Percentiles rank a stretch among this genome's conserved stretches.
These are phyloP conservation scores for Fraxinus dipetala DNA, from an alignment of 305 asterid genomes.

Conservation along the genomic window DNA sequence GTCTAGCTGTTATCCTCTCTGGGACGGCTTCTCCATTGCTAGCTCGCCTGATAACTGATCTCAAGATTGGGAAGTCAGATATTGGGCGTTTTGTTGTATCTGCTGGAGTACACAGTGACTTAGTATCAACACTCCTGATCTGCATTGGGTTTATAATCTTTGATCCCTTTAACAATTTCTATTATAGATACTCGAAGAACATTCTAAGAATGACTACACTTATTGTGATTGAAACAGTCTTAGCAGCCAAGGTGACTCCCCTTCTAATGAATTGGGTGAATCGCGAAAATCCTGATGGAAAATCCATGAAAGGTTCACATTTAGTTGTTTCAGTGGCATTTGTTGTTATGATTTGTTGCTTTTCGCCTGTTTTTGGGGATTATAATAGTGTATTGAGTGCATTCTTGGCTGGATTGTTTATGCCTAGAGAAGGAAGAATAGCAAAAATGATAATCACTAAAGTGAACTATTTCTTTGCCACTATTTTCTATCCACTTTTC, in stretches of 20 bases:
- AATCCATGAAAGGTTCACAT: conserved; percentile 87
- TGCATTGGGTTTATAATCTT: conserved; percentile 62
- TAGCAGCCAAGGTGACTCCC: conserved; percentile 68
- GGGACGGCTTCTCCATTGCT: conserved; percentile 69
- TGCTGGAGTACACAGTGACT: conserved; percentile 67
- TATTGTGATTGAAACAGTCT: conserved; percentile 35
- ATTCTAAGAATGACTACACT: conserved; percentile 35
- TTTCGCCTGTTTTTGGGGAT: conserved; percentile 42
- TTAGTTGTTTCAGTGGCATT: conserved; percentile 63
- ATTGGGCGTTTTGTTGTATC: conserved; percentile 79
- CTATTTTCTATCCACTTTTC: conserved; percentile 71
- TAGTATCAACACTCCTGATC: conserved; percentile 52
- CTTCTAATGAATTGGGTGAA: conserved; percentile 81
- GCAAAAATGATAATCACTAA: conserved; percentile 70
- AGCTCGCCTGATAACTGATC: conserved; percentile 67
- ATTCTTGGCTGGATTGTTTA: conserved; percentile 72
- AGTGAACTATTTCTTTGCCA: conserved; percentile 63
- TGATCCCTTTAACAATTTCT: conserved; percentile 43
- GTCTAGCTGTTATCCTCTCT: conserved; percentile 58
- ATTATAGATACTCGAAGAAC: conserved; percentile 15
- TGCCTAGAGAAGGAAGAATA: conserved; percentile 90
- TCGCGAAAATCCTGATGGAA: conserved; percentile 84
- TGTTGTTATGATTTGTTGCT: conserved; percentile 54
- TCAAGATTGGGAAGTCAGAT: conserved; percentile 87
- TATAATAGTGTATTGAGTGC: conserved; percentile 70